These are phyloP conservation scores for Populus tomentosa DNA, from an alignment of 441 rosid species.

Conservation along the genomic window DNA sequence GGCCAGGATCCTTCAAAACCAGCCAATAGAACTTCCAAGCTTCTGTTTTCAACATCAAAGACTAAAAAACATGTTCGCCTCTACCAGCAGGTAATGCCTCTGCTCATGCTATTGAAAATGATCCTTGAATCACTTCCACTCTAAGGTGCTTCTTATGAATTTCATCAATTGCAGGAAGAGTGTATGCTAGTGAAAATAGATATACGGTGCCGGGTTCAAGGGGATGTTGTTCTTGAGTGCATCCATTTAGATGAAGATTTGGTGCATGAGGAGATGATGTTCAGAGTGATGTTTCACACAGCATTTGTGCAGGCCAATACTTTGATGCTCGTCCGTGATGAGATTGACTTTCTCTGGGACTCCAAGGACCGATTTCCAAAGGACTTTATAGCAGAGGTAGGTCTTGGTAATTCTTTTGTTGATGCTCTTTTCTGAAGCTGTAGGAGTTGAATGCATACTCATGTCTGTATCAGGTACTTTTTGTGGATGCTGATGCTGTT, in stretches of 20 bases:
- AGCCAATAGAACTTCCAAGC: constrained; percentile 72
- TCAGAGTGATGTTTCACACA: constrained; percentile 88
- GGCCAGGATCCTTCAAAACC: constrained; percentile 75
- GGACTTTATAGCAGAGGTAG: constrained; percentile 91
- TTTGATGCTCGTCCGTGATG: constrained; percentile 64
- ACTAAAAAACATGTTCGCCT: constrained; percentile 51
- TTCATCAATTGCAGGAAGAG: constrained; percentile 62
- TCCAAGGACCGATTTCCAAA: constrained; percentile 61
- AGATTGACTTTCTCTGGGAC: constrained; percentile 79
- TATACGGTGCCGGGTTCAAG: constrained; percentile 75
- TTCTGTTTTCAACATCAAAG: constrained; percentile 67
- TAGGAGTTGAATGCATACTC: constrained; percentile 67
- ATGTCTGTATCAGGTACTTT: constrained; percentile 81
- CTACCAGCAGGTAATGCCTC: constrained; percentile 54
- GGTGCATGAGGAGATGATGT: constrained; percentile 62
- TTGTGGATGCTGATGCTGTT: constrained; percentile 65
- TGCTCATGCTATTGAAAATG: constrained; percentile 19
- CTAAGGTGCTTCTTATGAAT: constrained; percentile 23
- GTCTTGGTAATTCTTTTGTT: constrained; percentile 27
- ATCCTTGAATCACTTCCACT: constrained; percentile 3
- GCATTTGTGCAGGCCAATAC: constrained; percentile 74
- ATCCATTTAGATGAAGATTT: constrained; percentile 71
- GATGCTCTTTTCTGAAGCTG: constrained; percentile 29
- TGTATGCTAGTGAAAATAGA: constrained; percentile 68
- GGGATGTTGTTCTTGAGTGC: constrained; percentile 94